Evolutionary conservation across 495 filamentous ascomycete species (phyloP).

Genomic region (Neurospora sp.): DNA sequence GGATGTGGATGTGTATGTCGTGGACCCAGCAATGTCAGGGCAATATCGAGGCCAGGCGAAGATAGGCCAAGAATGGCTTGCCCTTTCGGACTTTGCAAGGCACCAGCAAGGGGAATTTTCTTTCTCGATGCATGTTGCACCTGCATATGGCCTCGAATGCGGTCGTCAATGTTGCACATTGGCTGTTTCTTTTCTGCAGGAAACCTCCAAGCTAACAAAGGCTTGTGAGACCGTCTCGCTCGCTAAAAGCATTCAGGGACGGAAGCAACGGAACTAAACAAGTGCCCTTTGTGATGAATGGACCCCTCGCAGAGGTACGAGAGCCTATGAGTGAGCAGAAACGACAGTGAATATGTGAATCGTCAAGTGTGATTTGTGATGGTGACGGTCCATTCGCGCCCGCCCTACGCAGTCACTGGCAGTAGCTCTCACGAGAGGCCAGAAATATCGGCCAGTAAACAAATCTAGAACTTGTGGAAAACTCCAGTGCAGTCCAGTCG

Average conservation of each 20-base stretch:
- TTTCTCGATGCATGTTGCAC: neutral
- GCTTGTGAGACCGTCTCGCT: neutral
- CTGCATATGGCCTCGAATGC: neutral
- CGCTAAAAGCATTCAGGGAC: neutral
- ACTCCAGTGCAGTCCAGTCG: neutral
- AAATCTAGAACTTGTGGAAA: neutral
- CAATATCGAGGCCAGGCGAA: neutral
- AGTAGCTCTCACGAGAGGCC: neutral
- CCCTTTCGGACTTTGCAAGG: neutral
- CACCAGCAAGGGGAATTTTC: neutral
- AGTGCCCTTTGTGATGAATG: neutral
- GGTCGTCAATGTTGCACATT: neutral
- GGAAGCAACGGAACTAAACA: neutral
- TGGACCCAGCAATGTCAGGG: neutral
- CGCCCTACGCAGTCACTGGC: neutral
- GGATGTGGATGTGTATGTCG: neutral
- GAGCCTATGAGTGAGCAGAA: neutral
- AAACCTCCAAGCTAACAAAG: neutral
- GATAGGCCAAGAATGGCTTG: neutral
- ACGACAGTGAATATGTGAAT: neutral
- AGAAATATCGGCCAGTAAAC: neutral
- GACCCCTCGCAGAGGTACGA: neutral
- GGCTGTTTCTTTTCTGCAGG: neutral
- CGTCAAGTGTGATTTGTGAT: neutral
- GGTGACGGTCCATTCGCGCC: neutral